These are phyloP conservation scores for Artomyces pyxidatus DNA, from an alignment of 768 basidiomycete species.

Conservation along the genomic window DNA sequence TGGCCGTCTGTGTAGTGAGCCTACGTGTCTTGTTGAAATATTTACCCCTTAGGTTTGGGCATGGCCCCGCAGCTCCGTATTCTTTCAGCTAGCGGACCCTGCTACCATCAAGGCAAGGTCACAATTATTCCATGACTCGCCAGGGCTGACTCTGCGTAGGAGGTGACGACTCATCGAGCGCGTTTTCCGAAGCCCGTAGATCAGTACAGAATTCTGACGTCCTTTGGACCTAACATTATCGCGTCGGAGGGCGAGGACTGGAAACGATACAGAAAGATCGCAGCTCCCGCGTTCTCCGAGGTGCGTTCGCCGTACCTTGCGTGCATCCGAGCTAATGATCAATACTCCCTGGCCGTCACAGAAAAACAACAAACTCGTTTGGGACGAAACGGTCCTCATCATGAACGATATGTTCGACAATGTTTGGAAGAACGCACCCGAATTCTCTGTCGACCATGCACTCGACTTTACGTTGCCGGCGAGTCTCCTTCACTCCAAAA, in stretches of 20 bases:
- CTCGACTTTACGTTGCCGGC: constrained; percentile 50
- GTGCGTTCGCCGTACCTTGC: constrained; percentile 23
- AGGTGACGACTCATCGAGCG: constrained; percentile 37
- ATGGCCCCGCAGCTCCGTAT: not conserved
- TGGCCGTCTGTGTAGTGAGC: not conserved
- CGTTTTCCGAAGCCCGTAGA: constrained; percentile 51
- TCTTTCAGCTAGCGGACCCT: constrained; percentile 8
- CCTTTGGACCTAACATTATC: constrained; percentile 57
- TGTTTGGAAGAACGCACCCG: constrained; percentile 37
- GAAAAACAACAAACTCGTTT: constrained; percentile 31
- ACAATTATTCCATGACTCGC: not conserved
- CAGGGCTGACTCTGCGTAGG: constrained; percentile 26
- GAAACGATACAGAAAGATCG: constrained; percentile 56
- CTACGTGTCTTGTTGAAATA: not conserved
- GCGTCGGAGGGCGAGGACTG: constrained; percentile 55
- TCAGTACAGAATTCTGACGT: constrained; percentile 35
- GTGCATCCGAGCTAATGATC: not conserved
- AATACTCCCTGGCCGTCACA: not conserved
- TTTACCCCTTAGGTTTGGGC: not conserved
- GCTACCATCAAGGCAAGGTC: constrained; percentile 9
- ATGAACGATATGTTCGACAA: constrained; percentile 27
- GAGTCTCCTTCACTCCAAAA: constrained; percentile 3
- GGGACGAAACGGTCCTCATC: constrained; percentile 29
- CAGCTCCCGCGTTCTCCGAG: constrained; percentile 60
- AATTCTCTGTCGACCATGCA: constrained; percentile 36